Evolutionary conservation across 2,329 filamentous ascomycete genomes (phyloP), one percentile per base, ranked within the genome.

Genomic region (Canariomyces notabilis): DNA sequence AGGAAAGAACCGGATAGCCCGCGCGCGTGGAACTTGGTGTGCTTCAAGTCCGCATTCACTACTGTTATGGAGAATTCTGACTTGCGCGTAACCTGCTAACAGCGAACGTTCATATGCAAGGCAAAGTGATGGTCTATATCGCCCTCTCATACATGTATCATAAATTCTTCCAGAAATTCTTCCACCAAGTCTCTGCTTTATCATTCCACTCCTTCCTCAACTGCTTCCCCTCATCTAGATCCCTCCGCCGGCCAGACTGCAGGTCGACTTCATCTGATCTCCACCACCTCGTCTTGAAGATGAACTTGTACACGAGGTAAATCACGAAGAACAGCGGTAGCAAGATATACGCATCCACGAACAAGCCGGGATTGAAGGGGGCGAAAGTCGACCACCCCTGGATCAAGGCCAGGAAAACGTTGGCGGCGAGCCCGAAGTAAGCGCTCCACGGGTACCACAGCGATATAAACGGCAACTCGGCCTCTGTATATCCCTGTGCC

Each of bases 321-420:
- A 83, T 80, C 34, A 82, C 47, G 1, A 66, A 71, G 52, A 83
- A 83, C 0, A 83, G 63, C 2, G 77, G 77, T 22, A 83, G 58
- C 19, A 83, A 61, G 44, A 83, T 77, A 55, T 83, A 83, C 0
- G 79, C 78, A 54, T 81, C 77, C 9, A 83, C 78, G 55, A 83
- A 82, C n/a, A 69, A 66, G 4, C 73, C 76, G 0, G 73, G 75
- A 32, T 75, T 61, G 51, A 82, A 83, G 0, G 80, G 80, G 2
- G 72, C 69, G 4, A 83, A 63, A 0, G 72, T 79, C 4, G 76
- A 74, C 78, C 79, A 83, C 3, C 79, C 80, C 58, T 82, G 78
- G 2, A 83, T 69, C 0, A 83, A 60, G 0, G 79, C 76, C 19
- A 83, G 63, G 54, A 83, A 82, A 2, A 77, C 53, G 48, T 81